These are phyloP conservation scores for Boletus rex-veris DNA, from an alignment of 768 basidiomycete species.

Conservation along the genomic window DNA sequence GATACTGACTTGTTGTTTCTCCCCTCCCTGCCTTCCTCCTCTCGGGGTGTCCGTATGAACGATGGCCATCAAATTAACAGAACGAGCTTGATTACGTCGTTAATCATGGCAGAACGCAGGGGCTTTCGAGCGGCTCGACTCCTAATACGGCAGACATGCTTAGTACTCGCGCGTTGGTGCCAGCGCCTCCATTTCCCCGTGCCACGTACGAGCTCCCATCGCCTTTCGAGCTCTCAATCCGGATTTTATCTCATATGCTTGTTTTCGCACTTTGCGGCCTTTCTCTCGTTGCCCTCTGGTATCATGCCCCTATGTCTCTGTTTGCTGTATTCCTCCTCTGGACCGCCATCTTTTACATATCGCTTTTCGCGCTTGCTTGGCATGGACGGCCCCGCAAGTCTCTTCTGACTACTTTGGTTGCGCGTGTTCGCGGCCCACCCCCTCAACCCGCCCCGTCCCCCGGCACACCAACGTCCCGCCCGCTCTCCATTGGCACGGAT, in stretches of 20 bases:
- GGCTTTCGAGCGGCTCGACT: conserved; percentile 38
- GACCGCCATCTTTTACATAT: conserved; percentile 54
- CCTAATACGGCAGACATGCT: conserved; percentile 51
- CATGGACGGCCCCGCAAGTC: conserved; percentile 55
- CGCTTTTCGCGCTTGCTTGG: conserved; percentile 55
- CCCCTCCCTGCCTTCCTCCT: conserved; percentile 1
- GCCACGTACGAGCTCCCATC: conserved; percentile 33
- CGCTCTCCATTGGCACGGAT: conserved; percentile 40
- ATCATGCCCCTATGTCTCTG: conserved; percentile 46
- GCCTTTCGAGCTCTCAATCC: conserved; percentile 40
- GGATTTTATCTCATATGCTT: conserved; percentile 52
- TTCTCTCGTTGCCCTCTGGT: conserved; percentile 58
- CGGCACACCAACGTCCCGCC: conserved; percentile 36
- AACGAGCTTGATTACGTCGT: conserved; percentile 71
- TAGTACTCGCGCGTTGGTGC: conserved; percentile 40
- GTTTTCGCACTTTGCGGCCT: conserved; percentile 58
- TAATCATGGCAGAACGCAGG: conserved; percentile 48
- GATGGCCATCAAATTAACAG: conserved; percentile 36
- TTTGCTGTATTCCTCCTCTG: conserved; percentile 68
- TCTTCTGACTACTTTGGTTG: conserved; percentile 47
- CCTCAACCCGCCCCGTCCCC: conserved; percentile 32
- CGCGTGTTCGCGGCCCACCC: conserved; percentile 39
- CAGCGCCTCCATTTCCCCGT: conserved; percentile 24
- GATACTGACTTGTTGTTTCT: conserved; percentile 21
- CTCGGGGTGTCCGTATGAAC: background rate